A percentile compares a stretch with the other conserved stretches of the same genome.
phyloP scores from a whole-genome alignment of 2,329 filamentous ascomycete species.

The Pseudogymnoascus sp. region DNA sequence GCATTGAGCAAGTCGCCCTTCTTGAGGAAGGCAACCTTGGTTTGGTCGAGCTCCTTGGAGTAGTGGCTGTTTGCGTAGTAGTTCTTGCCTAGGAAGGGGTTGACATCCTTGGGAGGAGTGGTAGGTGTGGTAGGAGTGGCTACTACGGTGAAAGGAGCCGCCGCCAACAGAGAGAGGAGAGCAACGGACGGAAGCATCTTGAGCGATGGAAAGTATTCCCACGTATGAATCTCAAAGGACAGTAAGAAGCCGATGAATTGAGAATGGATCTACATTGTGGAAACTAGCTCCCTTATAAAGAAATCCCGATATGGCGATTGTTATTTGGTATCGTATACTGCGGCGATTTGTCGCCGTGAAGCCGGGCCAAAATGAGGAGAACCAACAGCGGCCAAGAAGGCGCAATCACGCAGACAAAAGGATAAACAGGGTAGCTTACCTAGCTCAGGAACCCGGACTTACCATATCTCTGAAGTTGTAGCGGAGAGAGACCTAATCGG shows the following conservation, averaged over 20 bases:
- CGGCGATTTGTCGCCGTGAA: constrained; percentile 6
- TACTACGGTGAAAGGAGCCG: not conserved
- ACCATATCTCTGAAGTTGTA: not conserved
- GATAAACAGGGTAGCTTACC: not conserved
- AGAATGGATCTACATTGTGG: constrained; percentile 6
- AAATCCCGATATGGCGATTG: not conserved
- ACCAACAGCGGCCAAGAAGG: not conserved
- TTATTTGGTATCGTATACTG: not conserved
- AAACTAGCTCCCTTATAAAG: not conserved
- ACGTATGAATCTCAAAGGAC: constrained; percentile 4
- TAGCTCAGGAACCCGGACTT: not conserved
- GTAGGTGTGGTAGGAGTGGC: not conserved
- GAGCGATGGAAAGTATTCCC: not conserved
- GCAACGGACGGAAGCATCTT: constrained; percentile 6
- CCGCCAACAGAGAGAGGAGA: not conserved
- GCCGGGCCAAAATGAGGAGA: not conserved
- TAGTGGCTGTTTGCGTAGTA: constrained; percentile 42
- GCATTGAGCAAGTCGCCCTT: constrained; percentile 34
- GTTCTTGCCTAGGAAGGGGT: constrained; percentile 42
- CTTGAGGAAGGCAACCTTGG: constrained; percentile 31
- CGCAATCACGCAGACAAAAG: not conserved
- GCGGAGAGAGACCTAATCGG: not conserved
- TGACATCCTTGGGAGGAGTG: constrained; percentile 21
- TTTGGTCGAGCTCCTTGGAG: constrained; percentile 35
- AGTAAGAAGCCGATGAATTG: not conserved